Evolutionary conservation across 1,284 basidiomycete genomes (phyloP).

Genomic region (Ceratobasidium sp.): DNA sequence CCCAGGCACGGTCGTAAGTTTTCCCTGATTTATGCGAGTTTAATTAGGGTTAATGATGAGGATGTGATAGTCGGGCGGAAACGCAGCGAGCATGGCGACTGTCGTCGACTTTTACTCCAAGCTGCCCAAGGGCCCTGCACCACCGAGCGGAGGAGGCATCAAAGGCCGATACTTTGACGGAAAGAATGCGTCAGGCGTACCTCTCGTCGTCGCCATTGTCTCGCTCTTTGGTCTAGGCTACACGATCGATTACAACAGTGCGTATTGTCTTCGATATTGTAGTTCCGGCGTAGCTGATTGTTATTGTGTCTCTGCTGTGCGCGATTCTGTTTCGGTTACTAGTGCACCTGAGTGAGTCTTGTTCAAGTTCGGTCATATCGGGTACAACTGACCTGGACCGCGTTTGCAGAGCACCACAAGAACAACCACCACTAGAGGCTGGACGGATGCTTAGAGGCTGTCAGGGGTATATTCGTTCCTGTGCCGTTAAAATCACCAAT

Average conservation of each 20-base stretch:
- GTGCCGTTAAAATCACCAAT: constrained; percentile 1
- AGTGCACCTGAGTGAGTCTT: constrained; percentile 80
- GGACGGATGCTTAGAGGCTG: not conserved
- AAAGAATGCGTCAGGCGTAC: constrained; percentile 81
- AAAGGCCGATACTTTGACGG: constrained; percentile 84
- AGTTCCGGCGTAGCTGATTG: not conserved
- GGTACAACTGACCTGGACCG: not conserved
- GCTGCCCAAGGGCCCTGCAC: constrained; percentile 73
- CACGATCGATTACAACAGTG: constrained; percentile 90
- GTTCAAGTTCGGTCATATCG: not conserved
- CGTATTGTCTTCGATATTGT: constrained; percentile 55
- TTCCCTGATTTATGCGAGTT: constrained; percentile 1
- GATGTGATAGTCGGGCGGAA: constrained; percentile 68
- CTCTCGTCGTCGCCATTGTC: constrained; percentile 75
- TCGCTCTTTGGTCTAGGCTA: constrained; percentile 85
- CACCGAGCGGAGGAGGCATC: constrained; percentile 70
- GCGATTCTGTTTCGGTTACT: constrained; percentile 34
- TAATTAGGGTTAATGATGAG: not conserved
- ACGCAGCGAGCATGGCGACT: constrained; percentile 77
- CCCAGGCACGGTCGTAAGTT: constrained; percentile 80
- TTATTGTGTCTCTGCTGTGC: constrained; percentile 36
- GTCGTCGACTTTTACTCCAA: constrained; percentile 96
- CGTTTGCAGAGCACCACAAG: constrained; percentile 79
- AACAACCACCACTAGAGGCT: constrained; percentile 73
- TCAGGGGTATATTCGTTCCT: constrained; percentile 1